Evolutionary conservation across 768 basidiomycete genomes (phyloP), one percentile per base, ranked within the genome.

Genomic region (Candolleomyces aberdarensis): DNA sequence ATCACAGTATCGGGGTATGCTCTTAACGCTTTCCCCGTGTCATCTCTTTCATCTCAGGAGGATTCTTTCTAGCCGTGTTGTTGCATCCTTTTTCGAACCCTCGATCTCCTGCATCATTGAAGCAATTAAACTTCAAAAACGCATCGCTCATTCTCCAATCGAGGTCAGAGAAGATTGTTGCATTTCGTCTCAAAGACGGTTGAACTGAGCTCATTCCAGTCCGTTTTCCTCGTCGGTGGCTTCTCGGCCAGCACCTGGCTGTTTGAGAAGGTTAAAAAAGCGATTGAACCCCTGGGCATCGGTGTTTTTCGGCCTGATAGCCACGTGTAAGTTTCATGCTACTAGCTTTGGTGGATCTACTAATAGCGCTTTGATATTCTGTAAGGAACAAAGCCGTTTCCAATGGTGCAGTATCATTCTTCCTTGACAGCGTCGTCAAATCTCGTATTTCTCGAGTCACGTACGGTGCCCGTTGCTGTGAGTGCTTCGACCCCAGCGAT

Each of bases 221-320:
- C 71, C 22, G 74, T 80, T 19, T 74, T 81, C 44, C 76, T 87
- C 1, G 84, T 86, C 3, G 85, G 85, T 20, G 85, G 84, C 0
- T 86, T 85, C 67, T 80, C 82, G 9, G 82, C 83, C 1, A 85
- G 80, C 60, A 79, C 84, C 51, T 85, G 80, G 75, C 67, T 86
- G 17, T 81, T 76, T 64, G 68, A 72, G 3, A 72, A 74, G 54
- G 75, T 86, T 3, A 77, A 75, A 44, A 68, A 65, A 50, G 65
- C 70, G 7, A 70, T 86, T 9, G 73, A 72, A 7, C 64, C 71
- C 1, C 65, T 74, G 0, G 75, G 77, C 17, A 65, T 83, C 50
- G 74, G 68, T 26, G 68, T 85, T 14, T 76, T 77, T 53, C 75
- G 82, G 10, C 85, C 84, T 0, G 83, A 85, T 60, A 80, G 75